Base-by-base conservation (phyloP, 179 eudicot genomes). In the Silene noctiflora region DNA sequence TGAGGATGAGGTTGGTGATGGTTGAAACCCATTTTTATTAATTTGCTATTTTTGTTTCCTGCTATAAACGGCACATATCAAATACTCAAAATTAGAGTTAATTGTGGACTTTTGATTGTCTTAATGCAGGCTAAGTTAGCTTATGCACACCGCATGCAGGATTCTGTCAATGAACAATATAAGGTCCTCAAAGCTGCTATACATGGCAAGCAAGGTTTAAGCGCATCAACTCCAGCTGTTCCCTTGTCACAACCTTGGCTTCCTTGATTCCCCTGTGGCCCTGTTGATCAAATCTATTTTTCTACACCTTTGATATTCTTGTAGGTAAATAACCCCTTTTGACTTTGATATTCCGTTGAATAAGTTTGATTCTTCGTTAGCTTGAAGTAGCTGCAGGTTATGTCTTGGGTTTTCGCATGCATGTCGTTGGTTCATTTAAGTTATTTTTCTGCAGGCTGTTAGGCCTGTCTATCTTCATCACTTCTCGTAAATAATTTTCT, bases 201-300 rank as follows among this genome's bases (percentile, higher is more conserved):
- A 76, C 83, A 88, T 83, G 93, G 88, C 64, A 86, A 88, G 75
- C 85, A 85, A 83, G 97, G 97, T 48, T 82, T 88, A 61, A 69
- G 77, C 60, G 96, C 93, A 73, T 91, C 97, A 67, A 82, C 81
- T 29, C 75, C 86, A 44, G 69, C 89, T 4, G 42, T 87, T 79
- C 84, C 87, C n/a, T 83, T 94, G 73, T 88, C 96, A 24, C 97
- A 91, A 85, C 96, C 97, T 24, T 90, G 97, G 97, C 76, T 69
- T 60, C 1, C 42, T 35, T 35, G 42, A 35, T 35, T 35, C 71
- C 29, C n/a, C n/a, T n/a, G n/a, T n/a, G n/a, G n/a, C n/a, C n/a
- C 60, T 60, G 39, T 24, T 76, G 75, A 55, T 69, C 76, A 17
- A 56, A 19, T 10, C 66, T 8, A 17, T 27, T 60, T 73, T 20